phyloP scores from a whole-genome alignment of 352 stramenopile genomes.

The Thalassiosira hispida region DNA sequence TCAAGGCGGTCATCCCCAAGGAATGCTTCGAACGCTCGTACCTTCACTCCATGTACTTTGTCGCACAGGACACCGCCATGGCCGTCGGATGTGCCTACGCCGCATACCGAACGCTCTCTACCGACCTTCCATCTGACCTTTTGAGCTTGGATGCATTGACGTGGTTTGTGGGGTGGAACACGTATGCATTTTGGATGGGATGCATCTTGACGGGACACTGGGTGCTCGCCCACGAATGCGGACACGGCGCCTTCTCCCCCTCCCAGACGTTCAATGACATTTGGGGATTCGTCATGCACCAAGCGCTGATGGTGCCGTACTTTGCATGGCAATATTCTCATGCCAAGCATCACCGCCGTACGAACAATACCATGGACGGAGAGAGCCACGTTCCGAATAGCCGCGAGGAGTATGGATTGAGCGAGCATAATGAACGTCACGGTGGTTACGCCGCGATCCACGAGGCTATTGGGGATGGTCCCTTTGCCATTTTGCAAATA shows the following conservation, averaged over 20 bases:
- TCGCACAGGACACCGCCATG: constrained; percentile 91
- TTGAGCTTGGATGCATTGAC: constrained; percentile 54
- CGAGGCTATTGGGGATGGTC: constrained; percentile 90
- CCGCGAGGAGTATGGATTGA: constrained; percentile 83
- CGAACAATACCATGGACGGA: constrained; percentile 92
- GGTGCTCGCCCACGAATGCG: constrained; percentile 97
- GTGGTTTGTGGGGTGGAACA: constrained; percentile 87
- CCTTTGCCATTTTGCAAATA: constrained; percentile 93
- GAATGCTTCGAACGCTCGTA: constrained; percentile 97
- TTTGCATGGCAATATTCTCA: constrained; percentile 95
- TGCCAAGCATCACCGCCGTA: constrained; percentile 86
- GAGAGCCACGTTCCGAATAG: constrained; percentile 96
- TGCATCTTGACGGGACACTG: constrained; percentile 96
- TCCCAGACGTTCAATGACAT: constrained; percentile 95
- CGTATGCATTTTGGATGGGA: constrained; percentile 98
- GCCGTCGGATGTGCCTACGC: constrained; percentile 90
- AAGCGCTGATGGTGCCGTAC: constrained; percentile 96
- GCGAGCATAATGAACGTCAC: constrained; percentile 60
- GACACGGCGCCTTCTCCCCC: constrained; percentile 95
- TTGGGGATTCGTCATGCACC: constrained; percentile 96
- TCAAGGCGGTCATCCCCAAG: constrained; percentile 83
- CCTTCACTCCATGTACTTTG: constrained; percentile 90
- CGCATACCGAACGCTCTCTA: constrained; percentile 76
- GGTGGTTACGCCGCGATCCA: constrained; percentile 84
- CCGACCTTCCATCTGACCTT: constrained; percentile 64